A percentile compares a stretch with the other conserved stretches of the same genome.
Evolutionary conservation across 108 stramenopile genomes (phyloP).

Genomic region (Skeletonema potamos): DNA sequence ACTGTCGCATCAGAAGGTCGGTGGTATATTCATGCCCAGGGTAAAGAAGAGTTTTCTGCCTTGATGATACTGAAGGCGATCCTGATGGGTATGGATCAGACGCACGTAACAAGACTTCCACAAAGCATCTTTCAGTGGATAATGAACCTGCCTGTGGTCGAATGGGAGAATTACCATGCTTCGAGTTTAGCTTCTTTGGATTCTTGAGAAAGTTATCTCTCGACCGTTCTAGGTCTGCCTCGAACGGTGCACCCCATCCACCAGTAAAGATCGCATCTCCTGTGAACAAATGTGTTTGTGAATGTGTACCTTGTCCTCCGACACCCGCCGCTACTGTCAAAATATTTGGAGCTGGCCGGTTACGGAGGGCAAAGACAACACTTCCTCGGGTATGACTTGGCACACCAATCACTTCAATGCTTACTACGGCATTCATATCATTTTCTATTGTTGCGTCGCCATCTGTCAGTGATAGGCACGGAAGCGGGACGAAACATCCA

Average conservation of each 20-base stretch:
- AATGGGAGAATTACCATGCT: slow-evolving; percentile 51
- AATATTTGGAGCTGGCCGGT: slow-evolving; percentile 22
- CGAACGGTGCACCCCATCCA: slow-evolving; percentile 81
- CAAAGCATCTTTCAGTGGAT: slow-evolving; percentile 84
- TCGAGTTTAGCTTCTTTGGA: slow-evolving; percentile 40
- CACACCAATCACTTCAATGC: slow-evolving; percentile 70
- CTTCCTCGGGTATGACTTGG: slow-evolving; percentile 83
- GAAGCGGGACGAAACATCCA: slow-evolving; percentile 70
- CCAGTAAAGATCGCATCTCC: slow-evolving; percentile 86
- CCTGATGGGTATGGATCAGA: neutral
- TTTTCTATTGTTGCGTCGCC: slow-evolving; percentile 27
- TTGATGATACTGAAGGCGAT: slow-evolving; percentile 6
- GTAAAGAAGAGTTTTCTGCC: slow-evolving; percentile 55
- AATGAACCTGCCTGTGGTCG: slow-evolving; percentile 40
- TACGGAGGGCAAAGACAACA: slow-evolving; percentile 67
- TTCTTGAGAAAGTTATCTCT: slow-evolving; percentile 36
- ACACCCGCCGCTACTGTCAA: neutral
- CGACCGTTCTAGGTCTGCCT: slow-evolving; percentile 59
- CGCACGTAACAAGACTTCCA: slow-evolving; percentile 58
- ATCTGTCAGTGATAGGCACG: slow-evolving; percentile 16
- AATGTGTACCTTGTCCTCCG: neutral
- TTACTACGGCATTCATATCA: slow-evolving; percentile 68
- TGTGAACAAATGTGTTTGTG: slow-evolving; percentile 65
- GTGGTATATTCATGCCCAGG: slow-evolving; percentile 88
- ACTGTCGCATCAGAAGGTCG: slow-evolving; percentile 69